Percentiles rank a stretch among this genome's conserved stretches.
Evolutionary conservation across 2,329 filamentous ascomycete species (phyloP).

Genomic region (Zalaria sp.): DNA sequence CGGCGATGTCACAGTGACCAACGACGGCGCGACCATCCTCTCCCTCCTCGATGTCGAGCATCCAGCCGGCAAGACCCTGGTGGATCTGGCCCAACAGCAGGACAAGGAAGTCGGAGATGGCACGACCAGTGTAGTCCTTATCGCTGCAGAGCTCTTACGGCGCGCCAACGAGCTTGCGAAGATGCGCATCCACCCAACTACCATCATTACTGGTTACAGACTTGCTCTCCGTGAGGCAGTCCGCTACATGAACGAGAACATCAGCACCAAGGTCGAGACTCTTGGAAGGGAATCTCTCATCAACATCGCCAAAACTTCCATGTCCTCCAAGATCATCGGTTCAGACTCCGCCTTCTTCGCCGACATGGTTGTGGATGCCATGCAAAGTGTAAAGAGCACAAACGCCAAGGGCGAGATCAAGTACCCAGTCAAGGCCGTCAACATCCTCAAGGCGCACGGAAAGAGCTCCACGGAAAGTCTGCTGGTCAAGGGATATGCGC

Average conservation of each 20-base stretch:
- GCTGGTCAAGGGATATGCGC: constrained; percentile 86
- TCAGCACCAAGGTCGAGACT: constrained; percentile 88
- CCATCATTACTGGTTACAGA: constrained; percentile 96
- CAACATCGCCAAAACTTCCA: constrained; percentile 95
- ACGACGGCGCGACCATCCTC: constrained; percentile 95
- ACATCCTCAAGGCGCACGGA: constrained; percentile 95
- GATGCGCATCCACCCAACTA: constrained; percentile 98
- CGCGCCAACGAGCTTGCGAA: constrained; percentile 97
- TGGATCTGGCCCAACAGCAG: constrained; percentile 94
- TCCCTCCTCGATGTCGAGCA: constrained; percentile 93
- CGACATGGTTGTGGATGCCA: constrained; percentile 93
- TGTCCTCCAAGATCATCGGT: constrained; percentile 99
- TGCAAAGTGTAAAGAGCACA: constrained; percentile 83
- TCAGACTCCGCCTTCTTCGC: constrained; percentile 92
- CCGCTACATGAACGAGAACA: constrained; percentile 98
- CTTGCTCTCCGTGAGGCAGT: constrained; percentile 90
- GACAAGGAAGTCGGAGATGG: constrained; percentile 98
- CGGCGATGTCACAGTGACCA: constrained; percentile 96
- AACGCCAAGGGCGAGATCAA: constrained; percentile 86
- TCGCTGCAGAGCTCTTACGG: constrained; percentile 85
- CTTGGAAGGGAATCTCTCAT: constrained; percentile 81
- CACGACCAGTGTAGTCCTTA: constrained; percentile 93
- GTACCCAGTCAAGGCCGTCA: constrained; percentile 98
- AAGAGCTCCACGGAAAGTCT: constrained; percentile 82
- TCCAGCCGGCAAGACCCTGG: constrained; percentile 93